Conservation (phyloP, 1,139 yeast species). For the Arxiozyma slooffiae region DNA sequence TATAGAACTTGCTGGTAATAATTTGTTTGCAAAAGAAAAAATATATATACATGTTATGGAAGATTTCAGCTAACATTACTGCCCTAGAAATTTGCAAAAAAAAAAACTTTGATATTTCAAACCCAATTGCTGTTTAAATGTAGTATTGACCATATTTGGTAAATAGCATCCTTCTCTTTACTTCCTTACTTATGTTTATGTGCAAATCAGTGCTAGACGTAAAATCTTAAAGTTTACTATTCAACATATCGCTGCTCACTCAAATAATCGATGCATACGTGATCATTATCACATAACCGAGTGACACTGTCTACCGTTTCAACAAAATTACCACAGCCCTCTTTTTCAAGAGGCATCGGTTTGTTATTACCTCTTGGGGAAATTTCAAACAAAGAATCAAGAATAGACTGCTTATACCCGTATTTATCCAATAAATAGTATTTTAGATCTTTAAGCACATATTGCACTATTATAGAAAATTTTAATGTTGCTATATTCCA, state of each 20-base stretch:
- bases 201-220: no score
- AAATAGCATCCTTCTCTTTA: no score
- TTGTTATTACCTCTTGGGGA: not conserved
- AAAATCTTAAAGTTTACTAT: not conserved
- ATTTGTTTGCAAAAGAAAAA: no score
- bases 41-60: no score
- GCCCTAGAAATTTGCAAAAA: no score
- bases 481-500: not conserved
- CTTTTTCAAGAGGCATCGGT: conserved; percentile 1
- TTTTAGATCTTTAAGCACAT: conserved; percentile 10
- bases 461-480: conserved; percentile 7
- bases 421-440: conserved; percentile 10
- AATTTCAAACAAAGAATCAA: not conserved
- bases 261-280: conserved; percentile 1
- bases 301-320: not conserved
- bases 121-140: no score
- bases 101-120: no score
- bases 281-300: not conserved
- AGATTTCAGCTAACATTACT: no score
- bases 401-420: conserved; percentile 6
- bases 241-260: conserved; percentile 5
- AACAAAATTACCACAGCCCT: not conserved
- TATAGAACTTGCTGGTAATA: no score
- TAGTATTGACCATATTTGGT: no score
- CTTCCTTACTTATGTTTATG: no score